Percentiles rank a stretch among this genome's conserved stretches.
Conservation (phyloP, 1,284 basidiomycete genomes). For the Tilletia walkeri region DNA sequence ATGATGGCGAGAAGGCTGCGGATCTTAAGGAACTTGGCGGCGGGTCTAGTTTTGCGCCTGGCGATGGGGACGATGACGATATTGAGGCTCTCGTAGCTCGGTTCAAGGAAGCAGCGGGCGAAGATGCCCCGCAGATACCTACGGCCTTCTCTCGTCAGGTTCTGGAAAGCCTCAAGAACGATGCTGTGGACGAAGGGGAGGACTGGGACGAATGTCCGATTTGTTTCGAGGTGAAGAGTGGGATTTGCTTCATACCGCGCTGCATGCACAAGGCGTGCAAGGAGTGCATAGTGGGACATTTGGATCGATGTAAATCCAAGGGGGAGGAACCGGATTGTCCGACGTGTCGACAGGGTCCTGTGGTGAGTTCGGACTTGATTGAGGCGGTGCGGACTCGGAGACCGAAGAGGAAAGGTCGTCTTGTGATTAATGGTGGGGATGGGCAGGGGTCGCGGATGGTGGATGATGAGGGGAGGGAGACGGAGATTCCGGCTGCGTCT, state of each 20-base stretch:
- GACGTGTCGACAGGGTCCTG: constrained; percentile 44
- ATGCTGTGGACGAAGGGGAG: constrained; percentile 13
- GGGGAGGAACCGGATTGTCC: constrained; percentile 62
- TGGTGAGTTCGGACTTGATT: constrained; percentile 62
- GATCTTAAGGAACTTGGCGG: constrained; percentile 25
- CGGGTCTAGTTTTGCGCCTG: constrained; percentile 6
- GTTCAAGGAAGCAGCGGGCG: constrained; percentile 17
- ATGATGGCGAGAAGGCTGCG: constrained; percentile 17
- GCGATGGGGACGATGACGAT: constrained; percentile 27
- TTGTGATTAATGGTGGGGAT: constrained; percentile 44
- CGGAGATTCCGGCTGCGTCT: constrained; percentile 48
- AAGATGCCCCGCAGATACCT: not conserved
- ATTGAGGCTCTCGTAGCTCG: constrained; percentile 23
- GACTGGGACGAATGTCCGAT: constrained; percentile 46
- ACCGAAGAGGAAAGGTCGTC: not conserved
- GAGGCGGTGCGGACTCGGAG: constrained; percentile 60
- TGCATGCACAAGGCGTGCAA: constrained; percentile 65
- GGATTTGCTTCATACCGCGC: constrained; percentile 50
- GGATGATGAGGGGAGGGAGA: not conserved
- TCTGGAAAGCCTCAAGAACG: constrained; percentile 1
- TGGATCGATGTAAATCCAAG: constrained; percentile 67
- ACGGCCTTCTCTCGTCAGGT: not conserved
- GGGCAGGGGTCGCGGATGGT: not conserved
- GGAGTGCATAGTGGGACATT: constrained; percentile 72
- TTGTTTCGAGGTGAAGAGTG: constrained; percentile 51